Conservation (phyloP, 2,329 filamentous ascomycete species). For the Neonectria magnoliae region DNA sequence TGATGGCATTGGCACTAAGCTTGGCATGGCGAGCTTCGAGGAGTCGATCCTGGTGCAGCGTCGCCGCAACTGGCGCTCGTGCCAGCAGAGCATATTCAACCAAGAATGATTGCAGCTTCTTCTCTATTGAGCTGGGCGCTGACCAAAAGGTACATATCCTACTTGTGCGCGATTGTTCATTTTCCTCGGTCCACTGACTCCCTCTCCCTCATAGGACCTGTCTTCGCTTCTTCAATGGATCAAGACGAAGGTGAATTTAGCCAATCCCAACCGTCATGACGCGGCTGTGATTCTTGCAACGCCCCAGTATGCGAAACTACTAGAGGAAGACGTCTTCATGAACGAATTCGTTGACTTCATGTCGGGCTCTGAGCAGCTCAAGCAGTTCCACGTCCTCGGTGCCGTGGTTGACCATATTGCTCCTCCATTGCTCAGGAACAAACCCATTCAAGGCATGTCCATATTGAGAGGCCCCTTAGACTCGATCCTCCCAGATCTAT, state of each 20-base stretch:
- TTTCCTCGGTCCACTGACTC: slow-evolving; percentile 20
- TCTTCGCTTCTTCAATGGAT: slow-evolving; percentile 31
- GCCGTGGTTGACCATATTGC: slow-evolving; percentile 67
- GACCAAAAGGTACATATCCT: slow-evolving; percentile 25
- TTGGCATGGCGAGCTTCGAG: slow-evolving; percentile 32
- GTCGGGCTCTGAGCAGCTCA: slow-evolving; percentile 52
- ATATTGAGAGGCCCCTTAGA: slow-evolving; percentile 57
- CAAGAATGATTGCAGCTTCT: slow-evolving; percentile 24
- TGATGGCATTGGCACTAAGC: slow-evolving; percentile 40
- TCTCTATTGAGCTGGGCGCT: slow-evolving; percentile 35
- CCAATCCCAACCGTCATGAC: slow-evolving; percentile 47
- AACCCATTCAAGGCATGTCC: slow-evolving; percentile 58
- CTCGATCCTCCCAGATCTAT: slow-evolving; percentile 58
- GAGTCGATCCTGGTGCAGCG: slow-evolving; percentile 30
- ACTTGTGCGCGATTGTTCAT: background rate
- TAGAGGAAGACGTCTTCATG: slow-evolving; percentile 58
- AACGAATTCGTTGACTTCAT: slow-evolving; percentile 56
- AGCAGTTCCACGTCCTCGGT: slow-evolving; percentile 58
- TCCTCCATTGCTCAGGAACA: slow-evolving; percentile 45
- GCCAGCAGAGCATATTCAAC: slow-evolving; percentile 33
- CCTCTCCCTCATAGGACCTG: slow-evolving; percentile 25
- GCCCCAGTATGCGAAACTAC: slow-evolving; percentile 57
- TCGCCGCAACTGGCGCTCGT: slow-evolving; percentile 24
- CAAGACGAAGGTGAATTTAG: slow-evolving; percentile 37
- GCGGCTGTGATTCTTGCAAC: slow-evolving; percentile 63